Conservation (phyloP, 2,329 filamentous ascomycete species). For the Claviceps purpurea region DNA sequence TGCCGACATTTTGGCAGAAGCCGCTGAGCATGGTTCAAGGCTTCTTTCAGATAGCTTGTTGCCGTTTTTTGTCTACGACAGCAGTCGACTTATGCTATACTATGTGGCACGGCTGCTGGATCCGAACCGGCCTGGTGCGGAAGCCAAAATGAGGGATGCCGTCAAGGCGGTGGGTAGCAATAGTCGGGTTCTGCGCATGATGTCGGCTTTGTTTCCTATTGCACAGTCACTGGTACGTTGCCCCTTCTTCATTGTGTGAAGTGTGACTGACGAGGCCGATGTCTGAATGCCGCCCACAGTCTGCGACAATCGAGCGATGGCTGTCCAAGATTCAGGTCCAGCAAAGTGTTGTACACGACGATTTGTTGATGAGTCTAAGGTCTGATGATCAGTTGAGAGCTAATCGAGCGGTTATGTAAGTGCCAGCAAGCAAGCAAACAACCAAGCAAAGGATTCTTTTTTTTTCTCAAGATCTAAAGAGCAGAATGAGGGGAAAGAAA, state of each 20-base stretch:
- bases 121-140: conserved; percentile 20
- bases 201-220: conserved; percentile 25
- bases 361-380: conserved; percentile 10
- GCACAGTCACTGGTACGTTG: conserved; percentile 24
- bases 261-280: background rate
- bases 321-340: conserved; percentile 25
- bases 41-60: conserved; percentile 30
- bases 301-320: conserved; percentile 26
- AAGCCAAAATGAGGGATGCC: conserved; percentile 23
- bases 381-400: conserved; percentile 12
- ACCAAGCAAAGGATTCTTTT: background rate
- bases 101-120: conserved; percentile 31
- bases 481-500: background rate
- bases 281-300: conserved; percentile 10
- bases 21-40: conserved; percentile 25
- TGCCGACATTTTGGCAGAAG: conserved; percentile 24
- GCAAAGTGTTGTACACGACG: conserved; percentile 13
- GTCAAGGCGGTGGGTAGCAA: conserved; percentile 28
- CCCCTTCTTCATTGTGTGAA: background rate
- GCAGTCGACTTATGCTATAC: conserved; percentile 33
- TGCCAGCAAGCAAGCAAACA: background rate
- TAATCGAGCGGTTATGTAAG: conserved; percentile 11
- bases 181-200: conserved; percentile 21
- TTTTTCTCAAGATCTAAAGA: too few relatives aligned
- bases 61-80: conserved; percentile 33